Base-by-base conservation (phyloP, 2,329 filamentous ascomycete genomes). In the Dactylellina sp. region DNA sequence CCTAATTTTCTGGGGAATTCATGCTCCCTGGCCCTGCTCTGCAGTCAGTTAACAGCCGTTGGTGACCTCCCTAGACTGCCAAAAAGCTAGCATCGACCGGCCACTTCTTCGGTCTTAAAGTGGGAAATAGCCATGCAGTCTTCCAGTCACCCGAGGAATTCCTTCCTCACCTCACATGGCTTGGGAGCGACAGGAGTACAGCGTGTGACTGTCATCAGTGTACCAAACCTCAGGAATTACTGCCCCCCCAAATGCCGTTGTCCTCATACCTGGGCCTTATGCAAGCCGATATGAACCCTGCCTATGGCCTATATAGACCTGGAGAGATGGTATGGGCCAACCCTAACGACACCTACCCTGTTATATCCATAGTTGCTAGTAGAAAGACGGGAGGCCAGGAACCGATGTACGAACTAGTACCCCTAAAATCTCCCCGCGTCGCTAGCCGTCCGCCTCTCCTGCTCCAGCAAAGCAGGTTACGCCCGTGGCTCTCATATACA, bases 261-360 rank as follows among this genome's bases (percentile, higher is more conserved):
- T 47, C 70, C 14, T 24, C 63, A 5, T 65, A 61, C n/a, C 9
- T 62, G 11, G 47, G 35, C 18, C 49, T 74, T 39, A 74, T 74
- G 61, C 70, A 74, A 20, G 52, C 61, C 20, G 70, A 74, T 39
- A 40, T 55, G 20, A 56, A 60, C 24, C 70, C 70, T 56, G 56
- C 70, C 16, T 46, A 44, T 28, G 70, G 70, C 20, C 55, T 74
- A 12, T 74, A 74, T 44, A 47, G 61, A 32, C 55, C 70, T 60
- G 70, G 70, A 3, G 70, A 74, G 39, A 74, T 74, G 70, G 70
- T 74, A 14, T 74, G 70, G 70, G 70, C 70, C 24, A 74, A 74
- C 35, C 70, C 70, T 5, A 52, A 65, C 35, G 70, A 74, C 35
- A 66, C 61, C 1, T 74, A 74, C 46, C 70, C 70, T 24, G 55